These are phyloP conservation scores for Abrus precatorius DNA, from an alignment of 306 rosid species.

Conservation along the genomic window DNA sequence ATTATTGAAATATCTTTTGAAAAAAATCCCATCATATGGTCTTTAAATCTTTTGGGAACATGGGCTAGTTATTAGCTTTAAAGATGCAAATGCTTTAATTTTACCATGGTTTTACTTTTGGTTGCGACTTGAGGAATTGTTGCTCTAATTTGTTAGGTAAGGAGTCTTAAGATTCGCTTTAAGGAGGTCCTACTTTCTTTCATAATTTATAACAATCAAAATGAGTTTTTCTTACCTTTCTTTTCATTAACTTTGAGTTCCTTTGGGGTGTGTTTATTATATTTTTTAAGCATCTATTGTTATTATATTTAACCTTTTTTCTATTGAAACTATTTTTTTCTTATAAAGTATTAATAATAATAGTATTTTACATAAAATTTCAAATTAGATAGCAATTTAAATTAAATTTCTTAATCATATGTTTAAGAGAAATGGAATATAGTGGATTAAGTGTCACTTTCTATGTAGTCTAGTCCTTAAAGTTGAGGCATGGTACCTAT, in stretches of 20 bases:
- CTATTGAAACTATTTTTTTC: too few relatives aligned
- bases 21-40: conserved; percentile 63
- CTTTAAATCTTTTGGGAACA: conserved; percentile 74
- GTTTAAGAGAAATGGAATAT: conserved; percentile 13
- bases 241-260: neutral
- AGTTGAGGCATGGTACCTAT: conserved; percentile 46
- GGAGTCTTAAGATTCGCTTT: conserved; percentile 47
- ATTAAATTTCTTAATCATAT: too few relatives aligned
- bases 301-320: too few relatives aligned
- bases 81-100: conserved; percentile 60
- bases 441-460: conserved; percentile 55
- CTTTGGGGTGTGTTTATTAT: too few relatives aligned
- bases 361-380: too few relatives aligned
- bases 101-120: conserved; percentile 52
- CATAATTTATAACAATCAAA: neutral
- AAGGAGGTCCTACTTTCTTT: conserved; percentile 15
- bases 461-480: conserved; percentile 42
- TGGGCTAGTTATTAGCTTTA: conserved; percentile 72
- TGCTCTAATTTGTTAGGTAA: conserved; percentile 55
- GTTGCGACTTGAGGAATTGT: conserved; percentile 41
- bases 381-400: too few relatives aligned
- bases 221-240: neutral
- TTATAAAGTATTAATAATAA: too few relatives aligned
- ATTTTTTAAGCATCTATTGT: too few relatives aligned
- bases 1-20: conserved; percentile 58